phyloP scores from a whole-genome alignment of 2,329 filamentous ascomycete species.

The Neofusicoccum parvum region DNA sequence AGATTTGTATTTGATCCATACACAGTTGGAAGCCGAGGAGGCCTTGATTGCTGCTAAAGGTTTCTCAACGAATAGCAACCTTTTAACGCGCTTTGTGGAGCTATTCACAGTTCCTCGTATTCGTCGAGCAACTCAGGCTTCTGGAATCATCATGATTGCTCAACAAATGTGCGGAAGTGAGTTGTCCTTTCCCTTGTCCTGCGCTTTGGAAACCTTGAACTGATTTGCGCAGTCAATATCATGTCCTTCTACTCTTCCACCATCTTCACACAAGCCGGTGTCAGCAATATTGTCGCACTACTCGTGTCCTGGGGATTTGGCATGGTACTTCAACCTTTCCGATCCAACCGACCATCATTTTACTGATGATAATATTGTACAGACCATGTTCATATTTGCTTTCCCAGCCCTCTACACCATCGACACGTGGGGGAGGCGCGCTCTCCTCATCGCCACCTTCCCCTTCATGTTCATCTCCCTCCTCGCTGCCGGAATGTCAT shows the following conservation, averaged over 20 bases:
- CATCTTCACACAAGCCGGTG: conserved; percentile 34
- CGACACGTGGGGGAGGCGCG: conserved; percentile 43
- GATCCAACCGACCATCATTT: conserved; percentile 32
- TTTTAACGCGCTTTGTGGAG: background rate
- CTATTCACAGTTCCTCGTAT: conserved; percentile 32
- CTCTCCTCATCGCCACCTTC: conserved; percentile 48
- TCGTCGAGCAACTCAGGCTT: conserved; percentile 29
- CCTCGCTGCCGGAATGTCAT: conserved; percentile 49
- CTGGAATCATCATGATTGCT: conserved; percentile 35
- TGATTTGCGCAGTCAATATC: conserved; percentile 27
- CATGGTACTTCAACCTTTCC: no score
- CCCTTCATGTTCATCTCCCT: conserved; percentile 53
- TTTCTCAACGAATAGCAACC: background rate
- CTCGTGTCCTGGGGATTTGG: no score
- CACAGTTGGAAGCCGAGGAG: conserved; percentile 36
- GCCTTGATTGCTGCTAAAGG: conserved; percentile 30
- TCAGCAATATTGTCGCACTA: no score
- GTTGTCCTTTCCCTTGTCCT: conserved; percentile 12
- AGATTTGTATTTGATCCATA: conserved; percentile 51
- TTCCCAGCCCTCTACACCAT: conserved; percentile 50
- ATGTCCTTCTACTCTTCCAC: background rate
- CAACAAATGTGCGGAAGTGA: conserved; percentile 36
- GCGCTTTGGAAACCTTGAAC: conserved; percentile 33
- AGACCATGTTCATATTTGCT: conserved; percentile 49
- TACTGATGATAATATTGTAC: conserved; percentile 42